Base-by-base conservation (phyloP, 306 rosid species). In the Luffa acutangula region DNA sequence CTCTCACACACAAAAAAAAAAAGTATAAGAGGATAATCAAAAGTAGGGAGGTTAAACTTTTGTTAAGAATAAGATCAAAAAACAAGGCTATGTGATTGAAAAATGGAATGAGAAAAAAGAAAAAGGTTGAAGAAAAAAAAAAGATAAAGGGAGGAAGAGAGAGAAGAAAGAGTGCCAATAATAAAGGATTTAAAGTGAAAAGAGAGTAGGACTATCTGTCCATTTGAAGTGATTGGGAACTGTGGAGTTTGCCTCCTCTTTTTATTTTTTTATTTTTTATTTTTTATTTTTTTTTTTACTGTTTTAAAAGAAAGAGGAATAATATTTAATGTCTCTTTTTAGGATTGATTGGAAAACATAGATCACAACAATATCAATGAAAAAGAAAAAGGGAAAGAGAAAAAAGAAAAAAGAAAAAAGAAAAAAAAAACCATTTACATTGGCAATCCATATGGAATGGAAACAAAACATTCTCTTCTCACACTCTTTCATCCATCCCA, bases 11-110 rank as follows among this genome's bases (percentile, higher is more conserved):
- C n/a, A n/a, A n/a, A 75, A 76, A 81, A 67, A 81, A 87, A 85
- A 85, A 87, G 84, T 69, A 60, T 48, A 65, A 77, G 81, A 81
- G 87, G 91, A 87, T 88, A 85, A 88, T 82, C 82, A 89, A 87
- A 91, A 93, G 97, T 31, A 34, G 34, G 75, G 20, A 41, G 13
- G 5, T 64, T 49, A 49, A 64, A 34, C 81, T 78, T 78, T 78
- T 65, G 81, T 78, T 78, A 78, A 78, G 59, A 65, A 78, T 63
- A 78, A 78, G 81, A 65, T 78, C 9, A 64, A 52, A 59, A 59
- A 52, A 62, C 18, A 78, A 78, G 53, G 3, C 48, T 13, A 60
- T 21, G 54, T 4, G 66, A 37, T 49, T 45, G 37, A 42, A 53
- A 21, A 42, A 43, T 15, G 9, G 62, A 21, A 63, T 43, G 58